Evolutionary conservation across 805 yeast species (phyloP).

Genomic region (Kodamaea kaohsiungensis): DNA sequence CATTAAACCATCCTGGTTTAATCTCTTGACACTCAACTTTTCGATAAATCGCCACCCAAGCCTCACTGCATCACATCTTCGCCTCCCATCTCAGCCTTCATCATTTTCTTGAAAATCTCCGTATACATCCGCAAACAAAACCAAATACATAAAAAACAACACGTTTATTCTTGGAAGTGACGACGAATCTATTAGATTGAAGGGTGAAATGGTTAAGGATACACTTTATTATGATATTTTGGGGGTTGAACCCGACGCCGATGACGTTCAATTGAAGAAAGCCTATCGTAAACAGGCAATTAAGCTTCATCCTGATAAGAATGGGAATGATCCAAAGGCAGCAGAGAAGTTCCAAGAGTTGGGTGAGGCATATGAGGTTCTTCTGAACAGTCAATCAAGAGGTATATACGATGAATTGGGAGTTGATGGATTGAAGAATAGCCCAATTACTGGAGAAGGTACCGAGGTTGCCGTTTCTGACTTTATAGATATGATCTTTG

Average conservation of each 20-base stretch:
- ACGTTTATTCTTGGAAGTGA: neutral
- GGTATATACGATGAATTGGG: constrained; percentile 83
- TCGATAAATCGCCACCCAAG: neutral
- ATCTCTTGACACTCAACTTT: neutral
- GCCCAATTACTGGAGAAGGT: constrained; percentile 58
- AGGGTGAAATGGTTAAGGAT: constrained; percentile 71
- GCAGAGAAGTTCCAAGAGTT: constrained; percentile 79
- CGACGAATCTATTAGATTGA: neutral
- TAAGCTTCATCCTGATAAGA: constrained; percentile 91
- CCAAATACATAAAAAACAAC: neutral
- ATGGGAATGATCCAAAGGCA: constrained; percentile 91
- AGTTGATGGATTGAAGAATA: constrained; percentile 54
- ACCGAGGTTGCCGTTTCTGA: constrained; percentile 77
- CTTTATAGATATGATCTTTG: constrained; percentile 79
- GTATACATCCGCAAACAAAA: neutral
- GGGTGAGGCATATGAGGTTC: constrained; percentile 70
- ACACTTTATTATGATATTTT: constrained; percentile 83
- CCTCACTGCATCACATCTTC: neutral
- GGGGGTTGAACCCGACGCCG: constrained; percentile 67
- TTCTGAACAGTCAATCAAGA: constrained; percentile 72
- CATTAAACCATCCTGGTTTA: too few species aligned
- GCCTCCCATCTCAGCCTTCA: neutral
- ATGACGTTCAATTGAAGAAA: constrained; percentile 81
- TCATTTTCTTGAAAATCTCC: neutral
- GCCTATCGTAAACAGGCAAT: constrained; percentile 92